A percentile compares a stretch with the other conserved stretches of the same genome.
Conservation (phyloP, 106 monocot genomes). For the Vanilla planifolia region DNA sequence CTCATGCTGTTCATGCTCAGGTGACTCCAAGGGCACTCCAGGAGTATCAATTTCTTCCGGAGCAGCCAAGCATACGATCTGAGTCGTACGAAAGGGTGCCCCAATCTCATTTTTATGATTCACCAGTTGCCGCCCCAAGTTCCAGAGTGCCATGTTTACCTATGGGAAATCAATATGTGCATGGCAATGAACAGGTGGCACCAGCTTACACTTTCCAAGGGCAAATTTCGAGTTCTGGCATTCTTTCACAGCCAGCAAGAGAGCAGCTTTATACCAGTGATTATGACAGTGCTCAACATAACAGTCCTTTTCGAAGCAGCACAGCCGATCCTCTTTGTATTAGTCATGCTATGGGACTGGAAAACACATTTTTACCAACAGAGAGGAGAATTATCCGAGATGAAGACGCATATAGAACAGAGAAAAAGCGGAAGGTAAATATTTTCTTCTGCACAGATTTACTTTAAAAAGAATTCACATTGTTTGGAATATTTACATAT, state of each 20-base stretch:
- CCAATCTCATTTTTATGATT: conserved; percentile 62
- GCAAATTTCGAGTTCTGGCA: conserved; percentile 29
- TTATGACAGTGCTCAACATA: conserved; percentile 39
- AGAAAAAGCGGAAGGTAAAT: conserved; percentile 82
- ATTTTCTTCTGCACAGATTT: not conserved
- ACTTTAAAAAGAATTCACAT: not conserved
- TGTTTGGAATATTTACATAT: not conserved
- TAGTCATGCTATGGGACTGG: conserved; percentile 34
- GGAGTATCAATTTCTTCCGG: conserved; percentile 97
- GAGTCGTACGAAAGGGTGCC: conserved; percentile 63
- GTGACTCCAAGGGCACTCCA: conserved; percentile 53
- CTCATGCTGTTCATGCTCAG: conserved; percentile 51
- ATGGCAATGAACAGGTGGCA: conserved; percentile 49
- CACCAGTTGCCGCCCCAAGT: conserved; percentile 36
- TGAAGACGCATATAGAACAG: conserved; percentile 56
- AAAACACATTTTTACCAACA: conserved; percentile 41
- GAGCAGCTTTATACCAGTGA: conserved; percentile 49
- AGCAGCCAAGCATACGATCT: conserved; percentile 70
- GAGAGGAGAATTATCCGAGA: conserved; percentile 52
- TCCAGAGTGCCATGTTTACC: conserved; percentile 33
- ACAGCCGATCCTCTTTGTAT: conserved; percentile 38
- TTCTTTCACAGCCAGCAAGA: conserved; percentile 37
- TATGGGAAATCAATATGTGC: conserved; percentile 33
- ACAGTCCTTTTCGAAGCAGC: conserved; percentile 28
- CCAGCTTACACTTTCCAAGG: conserved; percentile 66